These are phyloP conservation scores for Cercospora sp. DNA, from an alignment of 2,329 filamentous ascomycete species.

Conservation along the genomic window DNA sequence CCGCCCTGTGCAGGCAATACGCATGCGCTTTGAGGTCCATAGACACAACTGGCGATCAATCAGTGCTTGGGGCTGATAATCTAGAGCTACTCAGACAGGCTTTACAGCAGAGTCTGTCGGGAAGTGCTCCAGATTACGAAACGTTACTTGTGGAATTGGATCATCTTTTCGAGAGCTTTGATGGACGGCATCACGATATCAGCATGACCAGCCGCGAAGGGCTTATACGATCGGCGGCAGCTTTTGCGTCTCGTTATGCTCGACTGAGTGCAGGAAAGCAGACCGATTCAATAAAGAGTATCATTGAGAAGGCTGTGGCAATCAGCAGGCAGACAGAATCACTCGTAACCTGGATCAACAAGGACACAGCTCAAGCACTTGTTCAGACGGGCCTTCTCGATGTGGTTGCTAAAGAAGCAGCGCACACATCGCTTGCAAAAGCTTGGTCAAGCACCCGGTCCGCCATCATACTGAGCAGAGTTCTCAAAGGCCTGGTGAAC, in stretches of 20 bases:
- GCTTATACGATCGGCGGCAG: conserved; percentile 25
- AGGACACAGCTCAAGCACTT: conserved; percentile 62
- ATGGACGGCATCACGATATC: not conserved
- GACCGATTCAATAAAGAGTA: conserved; percentile 16
- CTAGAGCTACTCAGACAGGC: conserved; percentile 11
- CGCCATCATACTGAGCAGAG: conserved; percentile 27
- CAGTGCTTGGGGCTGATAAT: not conserved
- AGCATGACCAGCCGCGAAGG: not conserved
- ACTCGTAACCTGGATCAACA: conserved; percentile 44
- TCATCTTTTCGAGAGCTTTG: conserved; percentile 16
- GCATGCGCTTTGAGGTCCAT: not conserved
- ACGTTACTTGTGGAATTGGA: conserved; percentile 29
- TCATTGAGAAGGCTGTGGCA: conserved; percentile 28
- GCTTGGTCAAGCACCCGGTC: conserved; percentile 29
- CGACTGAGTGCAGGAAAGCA: conserved; percentile 30
- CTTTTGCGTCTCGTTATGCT: conserved; percentile 35
- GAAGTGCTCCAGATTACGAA: conserved; percentile 33
- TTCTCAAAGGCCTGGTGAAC: conserved; percentile 29
- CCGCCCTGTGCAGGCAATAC: not conserved
- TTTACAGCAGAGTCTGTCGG: conserved; percentile 26
- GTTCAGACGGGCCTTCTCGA: conserved; percentile 60
- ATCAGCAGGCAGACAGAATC: conserved; percentile 26
- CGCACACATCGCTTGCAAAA: conserved; percentile 46
- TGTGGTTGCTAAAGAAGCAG: conserved; percentile 54
- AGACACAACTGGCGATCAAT: not conserved